phyloP scores from a whole-genome alignment of 1,284 basidiomycete genomes.

The Ceratobasidium sp. region DNA sequence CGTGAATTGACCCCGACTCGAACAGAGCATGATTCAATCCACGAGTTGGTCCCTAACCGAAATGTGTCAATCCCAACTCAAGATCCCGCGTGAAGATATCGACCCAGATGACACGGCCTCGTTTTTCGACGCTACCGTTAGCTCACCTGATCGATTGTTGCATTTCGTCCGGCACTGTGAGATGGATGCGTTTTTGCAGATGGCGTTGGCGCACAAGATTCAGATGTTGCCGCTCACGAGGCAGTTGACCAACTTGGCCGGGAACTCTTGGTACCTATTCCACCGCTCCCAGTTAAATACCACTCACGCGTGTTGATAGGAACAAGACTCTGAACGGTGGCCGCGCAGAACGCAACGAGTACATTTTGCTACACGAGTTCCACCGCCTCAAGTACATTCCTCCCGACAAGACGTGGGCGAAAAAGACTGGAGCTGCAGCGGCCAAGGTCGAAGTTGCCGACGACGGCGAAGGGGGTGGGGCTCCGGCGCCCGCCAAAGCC shows the following conservation, averaged over 20 bases:
- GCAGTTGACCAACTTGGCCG: conserved; percentile 96
- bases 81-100: conserved; percentile 86
- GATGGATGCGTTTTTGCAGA: conserved; percentile 93
- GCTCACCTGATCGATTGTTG: conserved; percentile 78
- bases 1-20: neutral
- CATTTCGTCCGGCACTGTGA: conserved; percentile 93
- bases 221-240: conserved; percentile 89
- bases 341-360: conserved; percentile 98
- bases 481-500: conserved; percentile 60
- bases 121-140: conserved; percentile 87
- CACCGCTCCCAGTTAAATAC: conserved; percentile 31
- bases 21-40: conserved; percentile 88
- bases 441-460: conserved; percentile 70
- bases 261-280: conserved; percentile 85
- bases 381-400: conserved; percentile 95
- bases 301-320: conserved; percentile 55
- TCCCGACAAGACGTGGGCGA: conserved; percentile 91
- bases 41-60: conserved; percentile 98
- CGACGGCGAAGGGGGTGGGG: conserved; percentile 54
- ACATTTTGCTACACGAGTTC: conserved; percentile 98
- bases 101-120: conserved; percentile 93
- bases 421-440: conserved; percentile 62
- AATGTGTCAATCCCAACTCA: conserved; percentile 92
- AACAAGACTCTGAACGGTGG: conserved; percentile 95
- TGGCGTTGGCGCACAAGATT: conserved; percentile 91